A percentile compares a stretch with the other conserved stretches of the same genome.
These are phyloP conservation scores for Cryptococcus sp. DNA, from an alignment of 1,284 basidiomycete genomes.

Conservation along the genomic window DNA sequence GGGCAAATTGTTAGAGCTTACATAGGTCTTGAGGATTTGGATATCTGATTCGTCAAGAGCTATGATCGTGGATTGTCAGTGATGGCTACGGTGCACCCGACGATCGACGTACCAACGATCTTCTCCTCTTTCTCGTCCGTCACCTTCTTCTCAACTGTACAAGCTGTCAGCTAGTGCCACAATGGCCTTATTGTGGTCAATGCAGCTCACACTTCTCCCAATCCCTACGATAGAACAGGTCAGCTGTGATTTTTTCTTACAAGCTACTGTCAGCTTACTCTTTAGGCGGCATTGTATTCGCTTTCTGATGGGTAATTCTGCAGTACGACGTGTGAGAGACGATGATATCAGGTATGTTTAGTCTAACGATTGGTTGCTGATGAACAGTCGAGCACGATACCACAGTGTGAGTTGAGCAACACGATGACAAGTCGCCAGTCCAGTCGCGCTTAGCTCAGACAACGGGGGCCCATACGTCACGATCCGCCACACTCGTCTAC, in stretches of 20 bases:
- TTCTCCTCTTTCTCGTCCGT: slow-evolving; percentile 87
- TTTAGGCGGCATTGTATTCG: slow-evolving; percentile 74
- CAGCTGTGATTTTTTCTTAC: slow-evolving; percentile 14
- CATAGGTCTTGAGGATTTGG: slow-evolving; percentile 98
- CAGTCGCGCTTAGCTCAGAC: background rate
- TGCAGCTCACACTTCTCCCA: slow-evolving; percentile 88
- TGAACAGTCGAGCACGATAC: no score
- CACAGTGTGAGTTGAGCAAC: background rate
- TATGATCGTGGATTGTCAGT: slow-evolving; percentile 38
- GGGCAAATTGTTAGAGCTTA: slow-evolving; percentile 53
- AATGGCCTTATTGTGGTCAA: background rate
- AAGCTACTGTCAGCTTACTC: slow-evolving; percentile 51
- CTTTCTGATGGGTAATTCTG: background rate
- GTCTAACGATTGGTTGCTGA: background rate
- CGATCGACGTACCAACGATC: slow-evolving; percentile 69
- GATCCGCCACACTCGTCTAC: slow-evolving; percentile 2
- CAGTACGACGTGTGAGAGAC: background rate
- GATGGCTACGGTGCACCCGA: background rate
- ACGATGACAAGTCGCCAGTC: slow-evolving; percentile 34
- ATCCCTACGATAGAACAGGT: slow-evolving; percentile 61
- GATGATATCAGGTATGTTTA: background rate
- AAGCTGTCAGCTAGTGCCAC: slow-evolving; percentile 3
- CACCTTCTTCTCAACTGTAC: slow-evolving; percentile 70
- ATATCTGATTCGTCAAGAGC: slow-evolving; percentile 98
- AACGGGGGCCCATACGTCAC: slow-evolving; percentile 6